Conservation (phyloP, 1,284 basidiomycete species). For the Peniophora sp. region DNA sequence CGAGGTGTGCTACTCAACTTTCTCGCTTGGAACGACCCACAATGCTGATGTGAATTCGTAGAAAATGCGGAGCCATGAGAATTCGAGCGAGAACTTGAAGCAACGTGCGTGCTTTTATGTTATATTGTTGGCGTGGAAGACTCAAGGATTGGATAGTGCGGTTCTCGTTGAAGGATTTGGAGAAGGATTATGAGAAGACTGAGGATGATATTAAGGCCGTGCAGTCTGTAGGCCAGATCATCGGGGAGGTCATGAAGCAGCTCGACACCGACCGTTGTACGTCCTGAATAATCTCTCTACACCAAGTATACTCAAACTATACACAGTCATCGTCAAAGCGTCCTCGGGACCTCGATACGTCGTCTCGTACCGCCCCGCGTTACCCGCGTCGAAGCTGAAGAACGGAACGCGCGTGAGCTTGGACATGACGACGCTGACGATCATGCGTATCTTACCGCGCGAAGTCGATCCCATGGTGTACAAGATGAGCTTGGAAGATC, state of each 20-base stretch:
- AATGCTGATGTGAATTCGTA: conserved; percentile 23
- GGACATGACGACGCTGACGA: conserved; percentile 98
- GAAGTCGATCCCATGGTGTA: conserved; percentile 99
- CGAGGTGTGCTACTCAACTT: conserved; percentile 33
- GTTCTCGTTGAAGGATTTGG: conserved; percentile 81
- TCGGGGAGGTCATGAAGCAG: conserved; percentile 98
- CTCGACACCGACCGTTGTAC: conserved; percentile 95
- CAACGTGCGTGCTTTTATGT: conserved; percentile 49
- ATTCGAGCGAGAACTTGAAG: conserved; percentile 78
- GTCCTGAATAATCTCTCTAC: conserved; percentile 27
- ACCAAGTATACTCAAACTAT: background rate
- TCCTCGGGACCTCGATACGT: conserved; percentile 98
- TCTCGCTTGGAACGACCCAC: background rate
- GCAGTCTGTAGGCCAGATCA: conserved; percentile 98
- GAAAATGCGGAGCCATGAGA: conserved; percentile 90
- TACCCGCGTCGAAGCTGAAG: conserved; percentile 92
- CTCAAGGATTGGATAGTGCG: conserved; percentile 40
- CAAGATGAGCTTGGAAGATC: conserved; percentile 99
- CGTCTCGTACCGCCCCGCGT: conserved; percentile 92
- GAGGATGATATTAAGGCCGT: conserved; percentile 99
- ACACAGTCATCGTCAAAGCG: conserved; percentile 94
- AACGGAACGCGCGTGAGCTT: conserved; percentile 92
- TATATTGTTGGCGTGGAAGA: background rate
- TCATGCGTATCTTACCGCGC: conserved; percentile 96
- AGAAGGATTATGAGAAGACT: conserved; percentile 89